Percentiles rank a stretch among this genome's conserved stretches.
phyloP scores from a whole-genome alignment of 208 protist genomes.

The Leishmania turanica region DNA sequence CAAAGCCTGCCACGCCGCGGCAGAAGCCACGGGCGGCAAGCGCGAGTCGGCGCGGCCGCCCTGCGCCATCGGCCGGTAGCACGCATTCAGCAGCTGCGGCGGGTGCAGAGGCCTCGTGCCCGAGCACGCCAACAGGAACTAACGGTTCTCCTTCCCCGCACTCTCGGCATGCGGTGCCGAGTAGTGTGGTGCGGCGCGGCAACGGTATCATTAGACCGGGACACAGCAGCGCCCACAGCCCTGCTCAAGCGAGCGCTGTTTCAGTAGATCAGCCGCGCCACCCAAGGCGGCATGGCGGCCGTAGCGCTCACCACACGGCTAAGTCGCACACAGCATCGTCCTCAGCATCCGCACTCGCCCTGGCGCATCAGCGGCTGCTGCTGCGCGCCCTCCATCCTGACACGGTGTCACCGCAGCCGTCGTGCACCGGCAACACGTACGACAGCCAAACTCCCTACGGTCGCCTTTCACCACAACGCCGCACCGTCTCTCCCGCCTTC shows the following conservation, averaged over 20 bases:
- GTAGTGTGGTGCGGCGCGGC: slow-evolving; percentile 16
- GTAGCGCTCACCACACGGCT: not conserved
- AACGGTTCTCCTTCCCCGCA: slow-evolving; percentile 5
- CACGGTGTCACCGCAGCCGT: slow-evolving; percentile 19
- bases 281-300: slow-evolving; percentile 1
- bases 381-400: slow-evolving; percentile 21
- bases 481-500: slow-evolving; percentile 4
- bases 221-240: not conserved
- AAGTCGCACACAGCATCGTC: not conserved
- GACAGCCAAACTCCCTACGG: slow-evolving; percentile 28
- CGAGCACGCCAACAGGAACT: not conserved
- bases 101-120: not conserved
- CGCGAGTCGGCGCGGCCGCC: not conserved
- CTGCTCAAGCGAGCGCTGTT: not conserved
- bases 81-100: not conserved
- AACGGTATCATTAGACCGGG: slow-evolving; percentile 17
- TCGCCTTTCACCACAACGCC: slow-evolving; percentile 21
- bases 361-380: slow-evolving; percentile 6
- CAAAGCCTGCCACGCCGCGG: not conserved
- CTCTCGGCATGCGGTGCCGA: not conserved
- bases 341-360: slow-evolving; percentile 3
- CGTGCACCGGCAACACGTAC: slow-evolving; percentile 20
- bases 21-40: not conserved
- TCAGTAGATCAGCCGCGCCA: slow-evolving; percentile 16
- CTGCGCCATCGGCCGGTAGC: not conserved